Conservation (phyloP, 306 rosid species). For the Cicer arietinum region DNA sequence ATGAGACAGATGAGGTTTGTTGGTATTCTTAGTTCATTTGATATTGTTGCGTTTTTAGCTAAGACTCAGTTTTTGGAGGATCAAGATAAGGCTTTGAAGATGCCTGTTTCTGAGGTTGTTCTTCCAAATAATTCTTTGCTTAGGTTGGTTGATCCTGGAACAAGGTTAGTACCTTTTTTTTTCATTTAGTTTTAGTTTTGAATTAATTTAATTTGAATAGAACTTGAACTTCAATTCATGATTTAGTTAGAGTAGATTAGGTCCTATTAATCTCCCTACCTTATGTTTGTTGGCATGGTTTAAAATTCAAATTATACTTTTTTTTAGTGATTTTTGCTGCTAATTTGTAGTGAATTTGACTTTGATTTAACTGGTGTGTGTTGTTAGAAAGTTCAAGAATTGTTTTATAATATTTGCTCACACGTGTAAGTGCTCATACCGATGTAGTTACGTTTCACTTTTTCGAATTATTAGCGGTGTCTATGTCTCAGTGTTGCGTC, state of each 20-base stretch:
- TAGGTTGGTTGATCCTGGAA: conserved; percentile 89
- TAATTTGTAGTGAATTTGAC: conserved; percentile 12
- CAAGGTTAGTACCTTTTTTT: conserved; percentile 44
- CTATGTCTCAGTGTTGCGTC: too few relatives aligned
- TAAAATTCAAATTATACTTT: background rate
- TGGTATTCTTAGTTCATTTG: conserved; percentile 87
- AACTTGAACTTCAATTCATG: background rate
- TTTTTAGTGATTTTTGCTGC: background rate
- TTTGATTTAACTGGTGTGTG: conserved; percentile 4
- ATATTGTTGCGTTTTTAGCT: conserved; percentile 86
- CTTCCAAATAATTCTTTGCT: conserved; percentile 63
- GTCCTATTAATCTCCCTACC: background rate
- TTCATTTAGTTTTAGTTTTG: background rate
- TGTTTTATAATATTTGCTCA: too few relatives aligned
- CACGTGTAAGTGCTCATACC: too few relatives aligned
- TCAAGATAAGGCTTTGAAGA: conserved; percentile 81
- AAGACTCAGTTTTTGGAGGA: conserved; percentile 70
- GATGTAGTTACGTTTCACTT: too few relatives aligned
- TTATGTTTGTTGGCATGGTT: conserved; percentile 24
- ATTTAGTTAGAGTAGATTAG: background rate
- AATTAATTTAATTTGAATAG: background rate
- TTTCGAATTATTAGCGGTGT: too few relatives aligned
- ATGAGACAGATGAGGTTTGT: conserved; percentile 90
- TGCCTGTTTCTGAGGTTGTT: conserved; percentile 75
- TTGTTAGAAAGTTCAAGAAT: too few relatives aligned